Base-by-base conservation (phyloP, 352 stramenopile species). In the Chrysophaeum taylorii region DNA sequence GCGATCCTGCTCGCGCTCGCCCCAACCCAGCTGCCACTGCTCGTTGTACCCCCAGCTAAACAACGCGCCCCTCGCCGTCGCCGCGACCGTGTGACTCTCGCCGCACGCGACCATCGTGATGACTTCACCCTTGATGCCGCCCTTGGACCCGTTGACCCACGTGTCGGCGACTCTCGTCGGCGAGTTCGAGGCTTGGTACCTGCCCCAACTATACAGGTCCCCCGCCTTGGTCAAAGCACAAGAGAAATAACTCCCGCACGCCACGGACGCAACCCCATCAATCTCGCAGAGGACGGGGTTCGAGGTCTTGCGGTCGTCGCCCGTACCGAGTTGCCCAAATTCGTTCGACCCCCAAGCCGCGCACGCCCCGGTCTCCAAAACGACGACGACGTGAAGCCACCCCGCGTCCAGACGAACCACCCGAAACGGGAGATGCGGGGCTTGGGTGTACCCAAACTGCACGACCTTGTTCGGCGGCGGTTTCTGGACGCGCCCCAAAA, bases 21-120 rank as follows among this genome's bases (percentile, higher is more conserved):
- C 57, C 31, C 27, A 43, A 36, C 57, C 57, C 2, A 66, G 57
- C 57, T 66, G 57, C 2, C 27, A 9, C 31, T 66, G 57, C 36
- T 66, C 57, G 36, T 66, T 66, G 57, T 66, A 66, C 23, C 57
- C 57, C 57, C 57, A 66, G n/a, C 33, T 38, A 36, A 48, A 66
- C 16, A 66, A 36, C 15, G 23, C 31, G 57, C 33, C 57, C 12
- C 33, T 48, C 57, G 2, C 57, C 33, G 27, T 66, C 9, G 57
- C 35, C 2, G 15, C 31, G 31, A n/a, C 31, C 31, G 31, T n/a
- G 57, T 66, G 57, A 1, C 33, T 14, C 36, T 66, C 57, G 36
- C 57, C 57, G 4, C 5, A 31, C 33, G 57, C 57, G 36, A 66
- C 31, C 9, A 45, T 2, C 14, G n/a, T 1, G 4, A 66, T 33